These are phyloP conservation scores for Pseudogymnoascus pannorum DNA, from an alignment of 2,329 filamentous ascomycete genomes.

Conservation along the genomic window DNA sequence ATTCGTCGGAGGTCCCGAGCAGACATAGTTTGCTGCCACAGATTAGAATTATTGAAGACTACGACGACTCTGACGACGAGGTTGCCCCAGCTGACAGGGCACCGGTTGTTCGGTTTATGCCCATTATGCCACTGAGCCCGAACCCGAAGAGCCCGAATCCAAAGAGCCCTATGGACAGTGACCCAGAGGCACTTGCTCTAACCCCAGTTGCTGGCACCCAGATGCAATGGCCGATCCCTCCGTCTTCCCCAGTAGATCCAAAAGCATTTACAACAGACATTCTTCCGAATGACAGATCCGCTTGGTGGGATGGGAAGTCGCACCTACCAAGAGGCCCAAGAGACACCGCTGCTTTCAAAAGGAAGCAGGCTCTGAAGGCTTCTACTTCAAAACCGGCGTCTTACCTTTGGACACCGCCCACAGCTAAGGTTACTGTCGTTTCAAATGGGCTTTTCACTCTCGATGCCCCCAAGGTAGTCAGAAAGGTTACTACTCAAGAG, in stretches of 20 bases:
- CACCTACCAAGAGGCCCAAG: constrained; percentile 19
- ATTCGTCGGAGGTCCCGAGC: constrained; percentile 44
- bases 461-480: constrained; percentile 10
- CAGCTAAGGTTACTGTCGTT: neutral
- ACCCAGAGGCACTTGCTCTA: neutral
- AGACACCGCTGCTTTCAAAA: constrained; percentile 18
- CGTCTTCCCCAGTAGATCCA: neutral
- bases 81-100: neutral
- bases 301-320: constrained; percentile 14
- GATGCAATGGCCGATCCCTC: neutral
- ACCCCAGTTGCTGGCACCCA: neutral
- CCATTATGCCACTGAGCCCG: constrained; percentile 18
- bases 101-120: neutral
- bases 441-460: constrained; percentile 20
- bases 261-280: neutral
- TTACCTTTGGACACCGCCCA: constrained; percentile 17
- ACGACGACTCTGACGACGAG: constrained; percentile 13
- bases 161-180: constrained; percentile 7
- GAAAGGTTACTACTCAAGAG: constrained; percentile 16
- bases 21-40: constrained; percentile 42
- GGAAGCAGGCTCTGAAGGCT: neutral
- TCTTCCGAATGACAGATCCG: neutral
- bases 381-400: neutral
- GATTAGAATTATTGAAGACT: constrained; percentile 12
- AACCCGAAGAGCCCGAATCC: constrained; percentile 15